Base-by-base conservation (phyloP, 139 green algal genomes). In the Dunaliella sp. region DNA sequence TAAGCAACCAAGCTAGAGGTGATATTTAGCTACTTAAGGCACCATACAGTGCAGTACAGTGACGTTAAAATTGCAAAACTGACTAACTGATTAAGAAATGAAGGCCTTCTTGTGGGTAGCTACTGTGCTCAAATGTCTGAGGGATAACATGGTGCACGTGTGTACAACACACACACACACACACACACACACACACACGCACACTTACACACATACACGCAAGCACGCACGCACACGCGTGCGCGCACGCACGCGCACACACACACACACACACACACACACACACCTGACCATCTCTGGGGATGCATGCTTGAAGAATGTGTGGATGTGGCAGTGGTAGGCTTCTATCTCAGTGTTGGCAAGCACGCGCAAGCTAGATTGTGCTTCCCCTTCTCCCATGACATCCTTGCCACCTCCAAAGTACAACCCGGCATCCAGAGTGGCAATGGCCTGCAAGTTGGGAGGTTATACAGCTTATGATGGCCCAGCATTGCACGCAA, bases 261-360 rank as follows among this genome's bases (percentile, higher is more conserved):
- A 22, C 36, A 36, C 80, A 26, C 16, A 22, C 48, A 22, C 57
- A 78, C 57, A 21, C 59, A 75, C 59, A 16, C 36, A 36, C 34
- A 37, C 82, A 28, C 81, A 91, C 88, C 83, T 85, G 36, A 92
- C 57, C 0, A 90, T 57, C 48, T 79, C 87, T 0, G 77, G 77
- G 1, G 79, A 82, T 26, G 87, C 89, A 36, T 86, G 77, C 38
- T 84, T 88, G 59, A 89, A 81, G 83, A 90, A 89, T 25, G 76
- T 77, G 30, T 88, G 84, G 30, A 92, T 73, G 77, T 90, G 87
- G 65, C 88, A 87, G 83, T 92, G 89, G 79, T 90, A 86, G 25
- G 37, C 35, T 72, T 87, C 83, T 38, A 83, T 22, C 35, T 77
- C 83, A 30, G 83, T 83, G 31, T 3, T 77, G 38, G 38, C 33